These are phyloP conservation scores for Diophrys sp. DNA, from an alignment of 73 alveolate genomes.

Conservation along the genomic window DNA sequence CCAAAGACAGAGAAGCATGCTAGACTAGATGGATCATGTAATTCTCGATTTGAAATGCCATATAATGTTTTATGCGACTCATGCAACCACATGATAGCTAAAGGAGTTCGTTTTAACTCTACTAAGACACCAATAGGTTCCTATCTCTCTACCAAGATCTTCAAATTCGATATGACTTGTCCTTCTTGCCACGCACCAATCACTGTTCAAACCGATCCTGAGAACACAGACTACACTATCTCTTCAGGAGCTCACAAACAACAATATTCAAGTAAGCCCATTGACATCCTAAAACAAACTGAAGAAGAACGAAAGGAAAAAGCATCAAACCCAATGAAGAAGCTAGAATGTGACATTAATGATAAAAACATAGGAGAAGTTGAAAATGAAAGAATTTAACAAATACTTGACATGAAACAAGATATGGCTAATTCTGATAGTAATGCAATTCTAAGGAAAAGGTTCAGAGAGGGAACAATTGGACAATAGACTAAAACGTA, in stretches of 20 bases:
- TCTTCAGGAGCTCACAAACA: background rate
- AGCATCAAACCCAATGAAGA: background rate
- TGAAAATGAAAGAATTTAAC: background rate
- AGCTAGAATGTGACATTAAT: background rate
- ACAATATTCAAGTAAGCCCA: background rate
- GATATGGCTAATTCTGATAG: background rate
- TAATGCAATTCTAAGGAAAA: background rate
- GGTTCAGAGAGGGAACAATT: background rate
- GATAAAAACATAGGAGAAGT: background rate
- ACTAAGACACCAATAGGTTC: constrained; percentile 34
- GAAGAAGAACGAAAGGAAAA: background rate
- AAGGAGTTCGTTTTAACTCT: constrained; percentile 56
- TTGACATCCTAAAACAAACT: background rate
- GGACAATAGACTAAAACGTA: background rate
- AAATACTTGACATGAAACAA: background rate
- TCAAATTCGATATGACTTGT: constrained; percentile 47
- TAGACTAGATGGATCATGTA: constrained; percentile 7
- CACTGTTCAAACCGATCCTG: background rate
- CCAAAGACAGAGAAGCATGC: constrained; percentile 2
- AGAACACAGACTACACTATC: background rate
- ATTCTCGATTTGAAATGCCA: constrained; percentile 37
- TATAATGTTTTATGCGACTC: constrained; percentile 30
- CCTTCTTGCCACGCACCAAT: constrained; percentile 15
- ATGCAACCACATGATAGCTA: constrained; percentile 40
- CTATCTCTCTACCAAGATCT: constrained; percentile 38